These are phyloP conservation scores for Aspergillus arachidicola DNA, from an alignment of 2,329 filamentous ascomycete genomes.

Conservation along the genomic window DNA sequence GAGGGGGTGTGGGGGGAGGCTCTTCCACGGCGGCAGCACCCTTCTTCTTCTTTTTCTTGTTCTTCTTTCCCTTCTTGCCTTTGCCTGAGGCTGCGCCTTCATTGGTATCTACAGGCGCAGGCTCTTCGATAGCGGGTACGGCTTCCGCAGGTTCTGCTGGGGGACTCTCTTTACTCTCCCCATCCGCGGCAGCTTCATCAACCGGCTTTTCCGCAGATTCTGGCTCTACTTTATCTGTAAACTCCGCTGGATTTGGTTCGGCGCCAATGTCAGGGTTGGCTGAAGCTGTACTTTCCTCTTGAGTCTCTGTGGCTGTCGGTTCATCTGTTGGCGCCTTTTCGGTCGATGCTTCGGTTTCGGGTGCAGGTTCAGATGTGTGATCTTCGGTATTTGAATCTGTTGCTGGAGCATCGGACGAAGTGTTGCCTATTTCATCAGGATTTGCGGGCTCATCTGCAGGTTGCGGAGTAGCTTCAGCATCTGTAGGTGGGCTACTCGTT, in stretches of 20 bases:
- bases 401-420: not conserved
- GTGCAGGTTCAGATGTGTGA: conserved; percentile 11
- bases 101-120: conserved; percentile 1
- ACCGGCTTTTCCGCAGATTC: conserved; percentile 10
- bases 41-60: conserved; percentile 36
- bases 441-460: conserved; percentile 7
- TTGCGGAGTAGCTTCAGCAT: not conserved
- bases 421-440: conserved; percentile 7
- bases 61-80: conserved; percentile 23
- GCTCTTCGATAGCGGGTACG: conserved; percentile 3
- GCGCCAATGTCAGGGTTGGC: not conserved
- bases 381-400: conserved; percentile 7
- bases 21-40: conserved; percentile 27
- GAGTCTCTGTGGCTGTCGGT: not conserved
- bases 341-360: conserved; percentile 15
- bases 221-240: conserved; percentile 12
- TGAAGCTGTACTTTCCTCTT: not conserved
- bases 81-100: conserved; percentile 8
- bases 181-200: conserved; percentile 3
- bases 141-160: conserved; percentile 18
- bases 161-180: conserved; percentile 3
- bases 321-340: conserved; percentile 14
- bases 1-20: conserved; percentile 43
- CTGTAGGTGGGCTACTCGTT: not conserved
- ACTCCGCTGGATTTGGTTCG: not conserved